Base-by-base conservation (phyloP, 306 rosid species). In the Pyrus communis region DNA sequence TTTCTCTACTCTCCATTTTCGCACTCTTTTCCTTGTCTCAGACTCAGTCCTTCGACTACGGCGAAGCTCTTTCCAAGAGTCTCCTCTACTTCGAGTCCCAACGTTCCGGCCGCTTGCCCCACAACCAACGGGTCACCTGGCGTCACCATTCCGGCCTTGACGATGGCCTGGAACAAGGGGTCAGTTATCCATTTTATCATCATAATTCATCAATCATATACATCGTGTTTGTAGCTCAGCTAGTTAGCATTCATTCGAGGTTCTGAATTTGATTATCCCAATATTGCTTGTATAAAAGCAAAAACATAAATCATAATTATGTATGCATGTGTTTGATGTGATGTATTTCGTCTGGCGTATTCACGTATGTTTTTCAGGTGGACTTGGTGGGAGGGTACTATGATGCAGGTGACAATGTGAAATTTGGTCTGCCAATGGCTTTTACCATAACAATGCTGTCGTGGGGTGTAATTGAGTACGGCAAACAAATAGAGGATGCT, bases 331-430 rank as follows among this genome's bases (percentile, higher is more conserved):
- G 69, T 31, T 31, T 64, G 28, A 33, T 64, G 70, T 38, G 38
- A 38, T 35, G 49, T 4, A 6, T 27, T 66, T 10, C 33, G 49
- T 45, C n/a, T 27, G 35, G 17, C 21, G 18, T 61, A 1, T 57
- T n/a, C n/a, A 11, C 19, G 1, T 27, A 1, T 49, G 15, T 73
- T 67, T 52, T 18, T 22, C 77, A 93, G 98, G 97, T 88, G 83
- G 97, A 93, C 82, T 87, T 93, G 86, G 97, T 89, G 12, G 90
- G 98, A 85, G 98, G 98, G 12, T 91, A 93, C 84, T 91, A 93
- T 30, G 98, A 93, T 70, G 98, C 98, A 3, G 98, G 98, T 22
- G 98, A 93, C 46, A 89, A 93, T 42, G 92, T 93, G 11, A 93
- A 93, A 78, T 93, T 93, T 68, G 97, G 97, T 31, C 59, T 93